These are phyloP conservation scores for Pseudogymnoascus sp. DNA, from an alignment of 2,329 filamentous ascomycete species.

Conservation along the genomic window DNA sequence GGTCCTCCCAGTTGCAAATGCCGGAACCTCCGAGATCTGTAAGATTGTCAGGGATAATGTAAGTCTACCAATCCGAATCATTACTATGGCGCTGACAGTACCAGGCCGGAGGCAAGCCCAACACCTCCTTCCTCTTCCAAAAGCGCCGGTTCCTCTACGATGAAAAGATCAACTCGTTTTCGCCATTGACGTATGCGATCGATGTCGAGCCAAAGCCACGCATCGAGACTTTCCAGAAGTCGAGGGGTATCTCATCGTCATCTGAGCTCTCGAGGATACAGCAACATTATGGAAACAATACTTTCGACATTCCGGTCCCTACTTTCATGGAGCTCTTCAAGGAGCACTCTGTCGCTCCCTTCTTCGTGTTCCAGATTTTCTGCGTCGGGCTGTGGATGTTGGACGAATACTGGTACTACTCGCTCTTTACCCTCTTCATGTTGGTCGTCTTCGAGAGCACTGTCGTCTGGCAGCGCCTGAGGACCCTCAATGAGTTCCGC, in stretches of 20 bases:
- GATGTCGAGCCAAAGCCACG: slow-evolving; percentile 77
- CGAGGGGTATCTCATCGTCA: slow-evolving; percentile 63
- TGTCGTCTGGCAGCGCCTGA: slow-evolving; percentile 96
- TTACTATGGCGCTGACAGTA: slow-evolving; percentile 15
- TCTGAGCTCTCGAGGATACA: slow-evolving; percentile 72
- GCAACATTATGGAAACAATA: slow-evolving; percentile 91
- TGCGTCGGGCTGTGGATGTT: slow-evolving; percentile 98
- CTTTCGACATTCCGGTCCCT: slow-evolving; percentile 95
- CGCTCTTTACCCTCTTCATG: slow-evolving; percentile 97
- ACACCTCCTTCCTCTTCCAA: slow-evolving; percentile 88
- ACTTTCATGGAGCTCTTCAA: slow-evolving; percentile 94
- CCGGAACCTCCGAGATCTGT: slow-evolving; percentile 83
- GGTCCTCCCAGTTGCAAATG: slow-evolving; percentile 81
- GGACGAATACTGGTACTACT: slow-evolving; percentile 99
- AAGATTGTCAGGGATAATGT: slow-evolving; percentile 66
- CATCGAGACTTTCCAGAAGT: slow-evolving; percentile 70
- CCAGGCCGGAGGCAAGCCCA: slow-evolving; percentile 63
- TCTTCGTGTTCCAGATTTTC: slow-evolving; percentile 99
- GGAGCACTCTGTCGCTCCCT: slow-evolving; percentile 95
- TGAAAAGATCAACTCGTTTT: slow-evolving; percentile 62
- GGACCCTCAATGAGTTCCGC: slow-evolving; percentile 90
- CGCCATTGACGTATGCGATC: slow-evolving; percentile 73
- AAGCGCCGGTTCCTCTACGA: slow-evolving; percentile 93
- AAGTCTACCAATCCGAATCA: slow-evolving; percentile 16
- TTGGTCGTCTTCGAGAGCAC: slow-evolving; percentile 95